Conservation (phyloP, 148 eudicot genomes). For the Arbutus unedo region DNA sequence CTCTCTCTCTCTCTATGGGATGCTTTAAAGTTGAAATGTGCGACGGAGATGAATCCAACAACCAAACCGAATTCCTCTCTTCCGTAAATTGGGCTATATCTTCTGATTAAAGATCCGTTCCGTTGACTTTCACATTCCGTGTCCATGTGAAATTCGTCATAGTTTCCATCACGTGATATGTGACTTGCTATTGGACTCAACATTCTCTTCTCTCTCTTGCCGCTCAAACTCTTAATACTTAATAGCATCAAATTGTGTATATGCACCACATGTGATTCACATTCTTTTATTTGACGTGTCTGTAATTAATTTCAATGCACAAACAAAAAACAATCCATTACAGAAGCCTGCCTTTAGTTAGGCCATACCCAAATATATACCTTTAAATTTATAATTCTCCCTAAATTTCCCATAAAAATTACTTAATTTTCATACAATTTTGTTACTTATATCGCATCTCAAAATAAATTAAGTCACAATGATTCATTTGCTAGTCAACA, state of each 20-base stretch:
- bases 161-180: not conserved
- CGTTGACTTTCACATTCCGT: not conserved
- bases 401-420: no score
- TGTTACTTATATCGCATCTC: not conserved
- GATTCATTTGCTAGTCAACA: not conserved
- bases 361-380: no score
- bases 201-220: not conserved
- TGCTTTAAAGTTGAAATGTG: no score
- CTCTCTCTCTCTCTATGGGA: not conserved
- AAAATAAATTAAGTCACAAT: not conserved
- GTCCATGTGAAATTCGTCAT: not conserved
- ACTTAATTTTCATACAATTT: no score
- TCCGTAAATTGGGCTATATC: not conserved
- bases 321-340: not conserved
- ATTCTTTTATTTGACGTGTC: not conserved
- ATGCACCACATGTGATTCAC: slow-evolving; percentile 8
- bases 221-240: not conserved
- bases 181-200: not conserved
- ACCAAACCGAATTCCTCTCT: not conserved
- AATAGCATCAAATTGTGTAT: not conserved
- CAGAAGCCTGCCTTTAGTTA: no score
- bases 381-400: no score
- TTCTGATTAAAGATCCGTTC: not conserved
- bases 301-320: not conserved
- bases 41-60: not conserved